A percentile compares a stretch with the other conserved stretches of the same genome.
Conservation (phyloP, 2,329 filamentous ascomycete genomes). For the Penicillium vulpinum region DNA sequence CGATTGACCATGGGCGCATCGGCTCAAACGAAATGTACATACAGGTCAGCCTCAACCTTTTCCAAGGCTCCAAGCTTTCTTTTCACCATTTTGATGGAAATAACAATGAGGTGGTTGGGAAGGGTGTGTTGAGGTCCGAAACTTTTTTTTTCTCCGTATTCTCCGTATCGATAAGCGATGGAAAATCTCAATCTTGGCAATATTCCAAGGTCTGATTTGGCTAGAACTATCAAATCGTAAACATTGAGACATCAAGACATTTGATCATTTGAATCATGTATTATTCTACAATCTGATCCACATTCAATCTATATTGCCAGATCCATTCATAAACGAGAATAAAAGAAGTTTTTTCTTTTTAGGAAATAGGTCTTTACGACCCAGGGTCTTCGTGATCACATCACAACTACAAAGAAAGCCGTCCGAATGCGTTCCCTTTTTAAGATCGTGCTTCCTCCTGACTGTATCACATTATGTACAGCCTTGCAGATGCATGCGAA, state of each 20-base stretch:
- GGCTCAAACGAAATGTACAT: conserved; percentile 31
- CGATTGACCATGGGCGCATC: conserved; percentile 6
- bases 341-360: conserved; percentile 29
- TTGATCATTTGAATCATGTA: background rate
- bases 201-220: background rate
- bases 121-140: conserved; percentile 58
- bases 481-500: conserved; percentile 44
- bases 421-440: conserved; percentile 40
- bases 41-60: conserved; percentile 90
- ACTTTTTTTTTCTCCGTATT: conserved; percentile 37
- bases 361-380: conserved; percentile 28
- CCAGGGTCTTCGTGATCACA: conserved; percentile 43
- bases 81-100: conserved; percentile 65
- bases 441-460: conserved; percentile 40
- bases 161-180: conserved; percentile 38
- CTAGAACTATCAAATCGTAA: conserved; percentile 1
- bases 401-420: conserved; percentile 46
- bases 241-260: background rate
- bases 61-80: conserved; percentile 88
- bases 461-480: conserved; percentile 43
- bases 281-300: background rate
- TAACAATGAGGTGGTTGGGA: conserved; percentile 19
- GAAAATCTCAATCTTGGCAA: conserved; percentile 12
- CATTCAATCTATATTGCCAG: conserved; percentile 2
- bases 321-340: conserved; percentile 7